Conservation (phyloP, 75 land plant species). For the Selaginella tamariscina region DNA sequence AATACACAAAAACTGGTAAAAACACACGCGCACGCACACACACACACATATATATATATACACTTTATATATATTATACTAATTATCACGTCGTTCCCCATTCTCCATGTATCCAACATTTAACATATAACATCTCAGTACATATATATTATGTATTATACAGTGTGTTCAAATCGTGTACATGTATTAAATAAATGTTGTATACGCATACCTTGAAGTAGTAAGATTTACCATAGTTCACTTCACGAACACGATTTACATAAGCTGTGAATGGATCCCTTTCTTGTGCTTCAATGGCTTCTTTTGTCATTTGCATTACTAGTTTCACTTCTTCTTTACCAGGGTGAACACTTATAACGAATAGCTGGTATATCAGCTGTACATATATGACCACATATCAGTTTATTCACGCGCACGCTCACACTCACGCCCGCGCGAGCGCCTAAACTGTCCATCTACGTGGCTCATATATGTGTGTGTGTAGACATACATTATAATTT, state of each 20-base stretch:
- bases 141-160: no score
- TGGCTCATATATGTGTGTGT: no score
- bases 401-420: not conserved
- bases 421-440: not conserved
- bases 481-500: no score
- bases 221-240: constrained; percentile 93
- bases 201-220: constrained; percentile 63
- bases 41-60: no score
- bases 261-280: constrained; percentile 96
- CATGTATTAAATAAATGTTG: not conserved
- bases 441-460: no score
- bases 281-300: constrained; percentile 87
- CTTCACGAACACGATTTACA: constrained; percentile 81
- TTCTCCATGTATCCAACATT: no score
- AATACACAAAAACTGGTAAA: constrained; percentile 8
- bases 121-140: no score
- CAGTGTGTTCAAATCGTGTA: no score
- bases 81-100: no score
- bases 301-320: constrained; percentile 98
- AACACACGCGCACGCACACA: no score
- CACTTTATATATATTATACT: no score
- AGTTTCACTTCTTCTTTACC: constrained; percentile 86
- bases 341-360: constrained; percentile 65
- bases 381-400: not conserved
- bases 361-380: constrained; percentile 93